Evolutionary conservation across 345 rosid species (phyloP).

Genomic region (Arabis alpina): DNA sequence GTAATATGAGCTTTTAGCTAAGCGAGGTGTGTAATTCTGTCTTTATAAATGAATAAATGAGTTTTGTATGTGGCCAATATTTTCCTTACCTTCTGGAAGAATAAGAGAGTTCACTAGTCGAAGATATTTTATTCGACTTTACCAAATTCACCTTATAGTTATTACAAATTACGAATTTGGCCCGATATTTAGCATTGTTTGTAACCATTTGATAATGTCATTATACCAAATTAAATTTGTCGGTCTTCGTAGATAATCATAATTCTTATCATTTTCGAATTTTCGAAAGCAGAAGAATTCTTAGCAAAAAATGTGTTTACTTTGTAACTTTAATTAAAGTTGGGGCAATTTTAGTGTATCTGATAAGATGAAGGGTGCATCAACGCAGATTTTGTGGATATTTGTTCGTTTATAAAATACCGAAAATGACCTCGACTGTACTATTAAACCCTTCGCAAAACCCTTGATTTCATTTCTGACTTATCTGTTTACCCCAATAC

Average conservation of each 20-base stretch:
- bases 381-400: background rate
- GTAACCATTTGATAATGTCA: background rate
- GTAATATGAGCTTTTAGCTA: slow-evolving; percentile 16
- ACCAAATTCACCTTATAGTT: background rate
- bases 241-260: background rate
- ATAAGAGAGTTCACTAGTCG: background rate
- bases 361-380: slow-evolving; percentile 18
- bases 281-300: background rate
- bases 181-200: background rate
- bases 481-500: background rate
- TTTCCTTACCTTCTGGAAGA: background rate
- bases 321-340: background rate
- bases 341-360: slow-evolving; percentile 7
- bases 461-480: slow-evolving; percentile 22
- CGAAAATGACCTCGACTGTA: slow-evolving; percentile 16
- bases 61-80: background rate
- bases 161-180: background rate
- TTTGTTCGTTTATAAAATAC: background rate
- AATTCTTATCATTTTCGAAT: background rate
- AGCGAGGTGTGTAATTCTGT: slow-evolving; percentile 21
- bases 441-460: slow-evolving; percentile 40
- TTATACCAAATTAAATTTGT: background rate
- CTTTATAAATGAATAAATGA: slow-evolving; percentile 31
- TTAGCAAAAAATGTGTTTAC: background rate
- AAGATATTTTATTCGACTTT: background rate